These are phyloP conservation scores for Ramularia endophylla DNA, from an alignment of 2,329 filamentous ascomycete species.

Conservation along the genomic window DNA sequence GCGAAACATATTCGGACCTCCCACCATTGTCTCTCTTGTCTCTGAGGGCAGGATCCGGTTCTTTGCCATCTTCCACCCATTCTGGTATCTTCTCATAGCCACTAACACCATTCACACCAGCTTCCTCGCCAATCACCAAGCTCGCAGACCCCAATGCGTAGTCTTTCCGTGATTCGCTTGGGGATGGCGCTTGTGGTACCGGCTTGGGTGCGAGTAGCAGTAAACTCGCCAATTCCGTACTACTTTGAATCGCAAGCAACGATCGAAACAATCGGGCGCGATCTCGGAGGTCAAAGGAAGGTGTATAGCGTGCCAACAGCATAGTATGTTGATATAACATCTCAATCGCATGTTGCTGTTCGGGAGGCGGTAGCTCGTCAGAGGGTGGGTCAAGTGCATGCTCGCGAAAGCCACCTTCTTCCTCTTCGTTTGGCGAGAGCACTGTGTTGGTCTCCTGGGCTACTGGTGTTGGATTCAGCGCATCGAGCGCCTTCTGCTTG, in stretches of 20 bases:
- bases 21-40: slow-evolving; percentile 46
- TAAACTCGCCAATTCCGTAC: slow-evolving; percentile 77
- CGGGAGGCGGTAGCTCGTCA: slow-evolving; percentile 6
- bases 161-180: slow-evolving; percentile 73
- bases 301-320: slow-evolving; percentile 83
- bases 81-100: slow-evolving; percentile 76
- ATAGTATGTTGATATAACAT: slow-evolving; percentile 80
- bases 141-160: slow-evolving; percentile 79
- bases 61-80: slow-evolving; percentile 75
- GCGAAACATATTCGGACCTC: slow-evolving; percentile 32
- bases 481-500: slow-evolving; percentile 29
- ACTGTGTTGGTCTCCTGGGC: slow-evolving; percentile 10
- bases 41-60: slow-evolving; percentile 70
- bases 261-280: slow-evolving; percentile 82
- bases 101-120: slow-evolving; percentile 38
- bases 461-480: slow-evolving; percentile 9
- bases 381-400: slow-evolving; percentile 16
- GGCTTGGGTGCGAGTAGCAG: slow-evolving; percentile 92
- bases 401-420: slow-evolving; percentile 22
- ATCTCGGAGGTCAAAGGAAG: slow-evolving; percentile 90
- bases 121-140: slow-evolving; percentile 72
- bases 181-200: slow-evolving; percentile 82
- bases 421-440: slow-evolving; percentile 22
- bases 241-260: slow-evolving; percentile 67
- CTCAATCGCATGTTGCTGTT: slow-evolving; percentile 60